A percentile compares a stretch with the other conserved stretches of the same genome.
phyloP scores from a whole-genome alignment of 495 filamentous ascomycete genomes.

The Mycothermus thermophilus region DNA sequence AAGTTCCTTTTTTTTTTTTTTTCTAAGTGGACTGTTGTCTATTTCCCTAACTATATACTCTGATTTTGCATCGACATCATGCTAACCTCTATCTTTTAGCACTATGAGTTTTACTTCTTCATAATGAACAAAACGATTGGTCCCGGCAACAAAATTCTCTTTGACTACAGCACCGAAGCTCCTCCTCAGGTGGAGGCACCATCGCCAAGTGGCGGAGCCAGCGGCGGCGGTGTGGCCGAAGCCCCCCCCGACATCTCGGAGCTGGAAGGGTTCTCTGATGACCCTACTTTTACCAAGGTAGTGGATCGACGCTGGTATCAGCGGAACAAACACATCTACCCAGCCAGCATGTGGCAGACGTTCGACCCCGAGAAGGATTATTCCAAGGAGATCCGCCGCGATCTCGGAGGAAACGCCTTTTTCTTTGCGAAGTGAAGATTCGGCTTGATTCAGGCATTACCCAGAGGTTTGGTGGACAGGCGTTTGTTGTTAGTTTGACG shows the following conservation, averaged over 20 bases:
- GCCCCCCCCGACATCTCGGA: slow-evolving; percentile 15
- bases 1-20: too few species aligned
- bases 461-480: neutral
- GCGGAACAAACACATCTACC: slow-evolving; percentile 93
- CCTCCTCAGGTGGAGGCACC: too few species aligned
- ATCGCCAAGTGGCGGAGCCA: too few species aligned
- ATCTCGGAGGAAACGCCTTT: slow-evolving; percentile 80
- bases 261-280: slow-evolving; percentile 69
- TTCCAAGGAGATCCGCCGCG: slow-evolving; percentile 61
- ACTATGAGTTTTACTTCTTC: slow-evolving; percentile 95
- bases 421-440: slow-evolving; percentile 51
- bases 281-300: slow-evolving; percentile 78
- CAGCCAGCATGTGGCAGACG: slow-evolving; percentile 88
- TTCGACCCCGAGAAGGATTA: slow-evolving; percentile 87
- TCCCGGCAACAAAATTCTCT: slow-evolving; percentile 55
- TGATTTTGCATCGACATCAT: slow-evolving; percentile 11
- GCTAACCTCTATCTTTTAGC: too few species aligned
- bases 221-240: slow-evolving; percentile 24
- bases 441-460: too few species aligned
- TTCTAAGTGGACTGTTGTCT: neutral
- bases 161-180: slow-evolving; percentile 53
- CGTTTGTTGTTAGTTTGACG: neutral
- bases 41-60: neutral
- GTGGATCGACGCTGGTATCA: slow-evolving; percentile 96
- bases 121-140: slow-evolving; percentile 75